Evolutionary conservation across 1,284 basidiomycete species (phyloP), one percentile per base, ranked within the genome.

Genomic region (Ceratobasidium papillatum): DNA sequence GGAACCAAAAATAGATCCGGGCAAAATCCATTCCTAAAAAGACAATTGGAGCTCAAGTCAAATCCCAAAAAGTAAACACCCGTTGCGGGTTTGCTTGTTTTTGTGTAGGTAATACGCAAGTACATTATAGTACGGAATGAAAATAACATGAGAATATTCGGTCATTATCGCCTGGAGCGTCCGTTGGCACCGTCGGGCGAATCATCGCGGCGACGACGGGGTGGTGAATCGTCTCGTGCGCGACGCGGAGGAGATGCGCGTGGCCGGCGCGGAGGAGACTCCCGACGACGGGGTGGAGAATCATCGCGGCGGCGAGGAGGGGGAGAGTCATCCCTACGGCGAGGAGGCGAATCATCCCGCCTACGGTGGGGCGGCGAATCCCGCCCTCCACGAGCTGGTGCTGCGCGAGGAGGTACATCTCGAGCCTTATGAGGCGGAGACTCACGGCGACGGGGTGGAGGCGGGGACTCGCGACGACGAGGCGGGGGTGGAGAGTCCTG

Each of bases 401-500:
- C 52, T 19, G 22, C 17, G n/a, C 62, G 68, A 19, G 61, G 59
- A 1, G 45, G 43, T 34, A 54, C 47, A 34, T 66, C 62, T 9
- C 52, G 47, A 30, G 49, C 27, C 32, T 51, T 30, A 30, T 51
- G 51, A 34, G 69, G 75, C 12, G 72, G 65, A n/a, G 47, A 32
- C 9, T 68, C 71, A 27, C 61, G 34, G 32, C 63, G 71, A 22
- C 43, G 54, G 3, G 45, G 68, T 45, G 75, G 71, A 19, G 51
- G 5, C 56, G 66, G 38, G 74, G 68, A 56, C 54, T 45, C 22
- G n/a, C 34, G 41, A 51, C 59, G 58, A 65, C 45, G 75, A 65
- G 22, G 66, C 19, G 41, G 61, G 74, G 54, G 27, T 54, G 27
- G 52, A 36, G 76, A 77, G 61, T 25, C 52, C 22, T 75, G 43